Evolutionary conservation across 1,284 basidiomycete genomes (phyloP).

Genomic region (Trametes pubescens): DNA sequence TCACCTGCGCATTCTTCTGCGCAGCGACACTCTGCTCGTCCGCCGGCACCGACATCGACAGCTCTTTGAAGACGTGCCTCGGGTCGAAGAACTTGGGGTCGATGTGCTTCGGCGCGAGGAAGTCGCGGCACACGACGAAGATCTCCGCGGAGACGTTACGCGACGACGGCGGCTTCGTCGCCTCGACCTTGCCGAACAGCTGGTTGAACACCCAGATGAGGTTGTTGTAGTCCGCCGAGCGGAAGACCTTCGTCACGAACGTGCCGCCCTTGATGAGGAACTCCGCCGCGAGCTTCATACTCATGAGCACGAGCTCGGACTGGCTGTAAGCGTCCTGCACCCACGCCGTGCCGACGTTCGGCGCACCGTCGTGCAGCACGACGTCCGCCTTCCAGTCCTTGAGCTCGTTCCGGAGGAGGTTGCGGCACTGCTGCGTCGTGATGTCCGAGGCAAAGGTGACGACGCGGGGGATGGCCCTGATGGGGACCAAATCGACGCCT

Average conservation of each 20-base stretch:
- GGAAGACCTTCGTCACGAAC: conserved; percentile 99
- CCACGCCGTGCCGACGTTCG: conserved; percentile 99
- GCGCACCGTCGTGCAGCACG: conserved; percentile 99
- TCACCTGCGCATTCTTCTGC: conserved; percentile 74
- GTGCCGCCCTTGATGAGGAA: conserved; percentile 94
- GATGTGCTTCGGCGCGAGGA: conserved; percentile 93
- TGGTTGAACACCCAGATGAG: conserved; percentile 99
- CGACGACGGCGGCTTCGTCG: conserved; percentile 98
- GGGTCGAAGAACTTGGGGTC: conserved; percentile 99
- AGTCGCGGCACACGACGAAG: conserved; percentile 98
- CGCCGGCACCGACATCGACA: conserved; percentile 59
- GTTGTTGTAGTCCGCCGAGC: conserved; percentile 98
- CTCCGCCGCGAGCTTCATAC: conserved; percentile 95
- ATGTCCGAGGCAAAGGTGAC: conserved; percentile 96
- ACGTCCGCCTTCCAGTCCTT: conserved; percentile 99
- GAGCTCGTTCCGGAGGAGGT: conserved; percentile 86
- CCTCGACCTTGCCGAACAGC: conserved; percentile 96
- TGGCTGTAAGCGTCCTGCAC: conserved; percentile 99
- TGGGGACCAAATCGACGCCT: conserved; percentile 96
- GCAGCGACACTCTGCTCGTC: conserved; percentile 59
- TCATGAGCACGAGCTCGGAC: conserved; percentile 96
- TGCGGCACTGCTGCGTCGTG: conserved; percentile 91
- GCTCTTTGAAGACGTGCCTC: conserved; percentile 97
- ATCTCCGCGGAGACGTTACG: conserved; percentile 99
- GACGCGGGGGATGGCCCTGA: conserved; percentile 94